phyloP scores from a whole-genome alignment of 1,284 basidiomycete species.

The Macrocystidia cucumis region DNA sequence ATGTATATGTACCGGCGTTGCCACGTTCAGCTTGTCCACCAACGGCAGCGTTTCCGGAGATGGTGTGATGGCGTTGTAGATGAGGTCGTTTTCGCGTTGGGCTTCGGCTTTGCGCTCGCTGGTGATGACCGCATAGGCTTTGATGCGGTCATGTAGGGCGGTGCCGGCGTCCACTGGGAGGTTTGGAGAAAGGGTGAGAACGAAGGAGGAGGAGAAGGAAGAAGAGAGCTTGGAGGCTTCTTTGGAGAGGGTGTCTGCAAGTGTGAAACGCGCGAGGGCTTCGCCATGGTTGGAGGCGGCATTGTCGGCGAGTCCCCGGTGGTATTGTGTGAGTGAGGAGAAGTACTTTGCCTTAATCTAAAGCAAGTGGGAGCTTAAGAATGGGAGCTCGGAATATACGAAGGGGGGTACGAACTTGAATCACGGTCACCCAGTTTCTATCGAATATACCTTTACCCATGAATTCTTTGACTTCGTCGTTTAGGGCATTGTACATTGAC shows the following conservation, averaged over 20 bases:
- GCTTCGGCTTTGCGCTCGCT: conserved; percentile 74
- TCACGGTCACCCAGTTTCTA: conserved; percentile 85
- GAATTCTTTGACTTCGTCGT: conserved; percentile 92
- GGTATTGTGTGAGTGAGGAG: conserved; percentile 80
- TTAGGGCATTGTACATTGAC: conserved; percentile 70
- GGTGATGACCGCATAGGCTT: conserved; percentile 75
- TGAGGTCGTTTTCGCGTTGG: conserved; percentile 90
- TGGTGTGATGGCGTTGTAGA: conserved; percentile 94
- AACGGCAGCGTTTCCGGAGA: conserved; percentile 72
- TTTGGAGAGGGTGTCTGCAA: conserved; percentile 80
- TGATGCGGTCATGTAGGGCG: conserved; percentile 76
- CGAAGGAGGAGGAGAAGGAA: conserved; percentile 70
- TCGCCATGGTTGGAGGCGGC: conserved; percentile 81
- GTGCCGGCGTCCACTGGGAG: conserved; percentile 85
- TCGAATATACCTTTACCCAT: conserved; percentile 95
- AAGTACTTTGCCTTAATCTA: conserved; percentile 94
- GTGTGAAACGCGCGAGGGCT: conserved; percentile 72
- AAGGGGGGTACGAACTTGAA: conserved; percentile 50
- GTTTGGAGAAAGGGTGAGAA: conserved; percentile 69
- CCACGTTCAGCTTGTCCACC: conserved; percentile 77
- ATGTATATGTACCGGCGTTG: conserved; percentile 84
- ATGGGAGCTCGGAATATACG: not conserved
- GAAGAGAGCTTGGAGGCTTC: conserved; percentile 72
- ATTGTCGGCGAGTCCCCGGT: conserved; percentile 77
- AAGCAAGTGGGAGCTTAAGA: conserved; percentile 9